phyloP scores from a whole-genome alignment of 352 stramenopile genomes.

The Paralagenidium karlingii region DNA sequence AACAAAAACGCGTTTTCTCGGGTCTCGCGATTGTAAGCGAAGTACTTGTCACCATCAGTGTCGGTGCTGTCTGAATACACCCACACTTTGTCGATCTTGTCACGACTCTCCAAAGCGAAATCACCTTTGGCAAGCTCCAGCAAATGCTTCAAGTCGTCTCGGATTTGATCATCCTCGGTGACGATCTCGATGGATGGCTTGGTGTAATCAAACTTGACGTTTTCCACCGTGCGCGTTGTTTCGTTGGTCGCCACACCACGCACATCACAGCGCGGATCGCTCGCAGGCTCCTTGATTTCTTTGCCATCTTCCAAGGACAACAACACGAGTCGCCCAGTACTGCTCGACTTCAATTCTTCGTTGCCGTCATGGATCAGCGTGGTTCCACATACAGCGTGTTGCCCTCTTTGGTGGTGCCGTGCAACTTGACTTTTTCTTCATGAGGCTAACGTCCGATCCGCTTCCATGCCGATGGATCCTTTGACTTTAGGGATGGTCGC shows the following conservation, averaged over 20 bases:
- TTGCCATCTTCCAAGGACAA: slow-evolving; percentile 18
- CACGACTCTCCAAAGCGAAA: slow-evolving; percentile 17
- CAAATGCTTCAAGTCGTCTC: slow-evolving; percentile 15
- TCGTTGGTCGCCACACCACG: slow-evolving; percentile 15
- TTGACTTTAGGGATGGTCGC: slow-evolving; percentile 6
- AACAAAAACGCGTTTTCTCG: slow-evolving; percentile 18
- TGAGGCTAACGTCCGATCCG: slow-evolving; percentile 20
- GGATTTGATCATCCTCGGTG: slow-evolving; percentile 11
- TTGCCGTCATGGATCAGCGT: slow-evolving; percentile 9
- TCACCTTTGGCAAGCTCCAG: slow-evolving; percentile 5
- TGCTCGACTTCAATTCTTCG: not conserved
- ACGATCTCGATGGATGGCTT: slow-evolving; percentile 18
- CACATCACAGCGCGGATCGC: slow-evolving; percentile 15
- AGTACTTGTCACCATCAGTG: slow-evolving; percentile 30
- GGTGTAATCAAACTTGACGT: slow-evolving; percentile 19
- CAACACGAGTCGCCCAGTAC: slow-evolving; percentile 26
- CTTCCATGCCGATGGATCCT: slow-evolving; percentile 13
- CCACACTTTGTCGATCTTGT: slow-evolving; percentile 47
- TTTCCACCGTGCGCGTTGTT: slow-evolving; percentile 9
- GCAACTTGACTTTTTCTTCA: slow-evolving; percentile 12
- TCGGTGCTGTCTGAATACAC: slow-evolving; percentile 41
- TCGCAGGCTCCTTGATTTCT: slow-evolving; percentile 15
- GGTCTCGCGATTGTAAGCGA: slow-evolving; percentile 19
- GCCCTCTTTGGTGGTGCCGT: slow-evolving; percentile 15
- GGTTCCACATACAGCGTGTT: slow-evolving; percentile 21